A percentile compares a stretch with the other conserved stretches of the same genome.
phyloP scores from a whole-genome alignment of 1,139 yeast species.

The Yamadazyma dushanensis region DNA sequence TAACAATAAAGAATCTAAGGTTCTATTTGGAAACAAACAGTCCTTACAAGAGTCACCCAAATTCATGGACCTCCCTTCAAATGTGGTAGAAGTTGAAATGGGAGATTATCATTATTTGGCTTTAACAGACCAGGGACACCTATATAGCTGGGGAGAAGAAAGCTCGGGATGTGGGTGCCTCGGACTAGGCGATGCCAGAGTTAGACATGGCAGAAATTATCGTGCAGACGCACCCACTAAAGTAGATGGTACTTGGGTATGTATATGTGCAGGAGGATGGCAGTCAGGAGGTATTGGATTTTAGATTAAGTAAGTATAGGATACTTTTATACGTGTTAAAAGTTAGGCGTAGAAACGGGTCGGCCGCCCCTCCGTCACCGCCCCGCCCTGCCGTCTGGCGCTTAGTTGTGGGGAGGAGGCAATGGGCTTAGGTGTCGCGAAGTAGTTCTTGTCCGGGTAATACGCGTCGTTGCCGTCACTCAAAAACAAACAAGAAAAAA shows the following conservation, averaged over 20 bases:
- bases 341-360: no score
- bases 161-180: slow-evolving; percentile 65
- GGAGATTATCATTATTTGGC: slow-evolving; percentile 80
- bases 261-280: slow-evolving; percentile 79
- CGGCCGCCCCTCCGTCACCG: no score
- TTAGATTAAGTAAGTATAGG: no score
- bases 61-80: slow-evolving; percentile 16
- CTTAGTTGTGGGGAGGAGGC: no score
- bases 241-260: slow-evolving; percentile 44
- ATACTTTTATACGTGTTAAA: no score
- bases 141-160: slow-evolving; percentile 74
- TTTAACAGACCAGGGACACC: slow-evolving; percentile 54
- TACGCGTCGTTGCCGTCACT: slow-evolving; percentile 3
- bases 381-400: no score
- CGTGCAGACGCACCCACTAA: slow-evolving; percentile 49
- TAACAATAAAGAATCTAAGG: slow-evolving; percentile 40
- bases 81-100: slow-evolving; percentile 57
- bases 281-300: slow-evolving; percentile 55
- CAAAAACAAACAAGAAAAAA: slow-evolving; percentile 5
- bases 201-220: slow-evolving; percentile 30
- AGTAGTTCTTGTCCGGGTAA: slow-evolving; percentile 2
- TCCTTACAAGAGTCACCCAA: slow-evolving; percentile 30
- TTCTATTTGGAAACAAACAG: slow-evolving; percentile 38
- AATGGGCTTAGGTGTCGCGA: neutral
- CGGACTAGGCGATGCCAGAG: slow-evolving; percentile 45